Evolutionary conservation across 176 grass and related monocot genomes (phyloP).

Genomic region (Poa annua): DNA sequence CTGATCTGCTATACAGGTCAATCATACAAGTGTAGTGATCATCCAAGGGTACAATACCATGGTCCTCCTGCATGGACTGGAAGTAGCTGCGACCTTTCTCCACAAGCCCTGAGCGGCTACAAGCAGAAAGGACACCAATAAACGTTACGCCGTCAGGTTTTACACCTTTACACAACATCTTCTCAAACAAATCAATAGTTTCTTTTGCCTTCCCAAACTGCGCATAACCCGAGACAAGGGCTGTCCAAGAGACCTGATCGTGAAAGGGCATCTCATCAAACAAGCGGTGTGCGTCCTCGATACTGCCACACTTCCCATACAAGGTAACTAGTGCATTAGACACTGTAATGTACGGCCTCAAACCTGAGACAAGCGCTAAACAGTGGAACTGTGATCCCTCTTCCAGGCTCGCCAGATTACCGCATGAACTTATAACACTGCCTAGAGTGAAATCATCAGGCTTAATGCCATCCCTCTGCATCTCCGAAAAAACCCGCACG

Average conservation of each 20-base stretch:
- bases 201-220: slow-evolving; percentile 77
- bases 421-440: slow-evolving; percentile 69
- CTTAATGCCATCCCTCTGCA: slow-evolving; percentile 53
- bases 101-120: slow-evolving; percentile 65
- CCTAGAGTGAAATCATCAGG: slow-evolving; percentile 73
- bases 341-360: slow-evolving; percentile 60
- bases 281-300: slow-evolving; percentile 55
- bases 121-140: slow-evolving; percentile 72
- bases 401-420: slow-evolving; percentile 68
- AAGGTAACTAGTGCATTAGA: slow-evolving; percentile 76
- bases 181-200: slow-evolving; percentile 71
- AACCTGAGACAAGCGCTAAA: slow-evolving; percentile 53
- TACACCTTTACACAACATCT: slow-evolving; percentile 55
- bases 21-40: slow-evolving; percentile 82
- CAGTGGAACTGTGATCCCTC: slow-evolving; percentile 76
- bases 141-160: slow-evolving; percentile 72
- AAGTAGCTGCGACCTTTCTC: slow-evolving; percentile 69
- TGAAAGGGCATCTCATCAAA: slow-evolving; percentile 54
- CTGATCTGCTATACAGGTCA: slow-evolving; percentile 75
- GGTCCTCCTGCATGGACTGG: slow-evolving; percentile 56
- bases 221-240: slow-evolving; percentile 65
- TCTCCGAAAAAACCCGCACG: slow-evolving; percentile 50
- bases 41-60: slow-evolving; percentile 53
- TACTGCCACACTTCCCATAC: slow-evolving; percentile 75
- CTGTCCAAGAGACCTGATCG: slow-evolving; percentile 71